phyloP scores from a whole-genome alignment of 768 basidiomycete species.

The Rhodocollybia butyracea region DNA sequence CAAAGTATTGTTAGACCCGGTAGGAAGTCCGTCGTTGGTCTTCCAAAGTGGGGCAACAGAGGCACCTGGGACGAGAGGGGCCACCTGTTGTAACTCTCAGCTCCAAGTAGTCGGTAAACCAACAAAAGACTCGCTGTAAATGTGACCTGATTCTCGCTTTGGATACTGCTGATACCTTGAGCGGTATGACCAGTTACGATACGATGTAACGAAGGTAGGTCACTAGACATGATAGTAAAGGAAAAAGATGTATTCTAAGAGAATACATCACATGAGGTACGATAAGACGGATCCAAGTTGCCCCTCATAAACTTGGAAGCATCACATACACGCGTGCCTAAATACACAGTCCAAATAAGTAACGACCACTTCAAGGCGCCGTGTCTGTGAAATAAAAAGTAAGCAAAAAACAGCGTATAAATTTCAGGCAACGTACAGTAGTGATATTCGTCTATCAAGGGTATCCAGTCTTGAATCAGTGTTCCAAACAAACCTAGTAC shows the following conservation, averaged over 20 bases:
- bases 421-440: constrained; percentile 62
- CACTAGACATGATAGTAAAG: constrained; percentile 19
- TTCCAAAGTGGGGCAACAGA: constrained; percentile 43
- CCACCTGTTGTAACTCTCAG: not conserved
- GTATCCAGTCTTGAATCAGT: constrained; percentile 82
- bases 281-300: too few relatives aligned
- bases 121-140: constrained; percentile 17
- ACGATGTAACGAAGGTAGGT: constrained; percentile 40
- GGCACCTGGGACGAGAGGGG: constrained; percentile 26
- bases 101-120: too few relatives aligned
- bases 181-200: constrained; percentile 49
- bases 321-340: not conserved
- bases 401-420: not conserved
- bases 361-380: constrained; percentile 34
- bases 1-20: constrained; percentile 51
- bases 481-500: constrained; percentile 67
- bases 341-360: not conserved
- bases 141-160: constrained; percentile 28
- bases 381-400: constrained; percentile 22
- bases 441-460: constrained; percentile 85
- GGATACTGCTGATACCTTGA: constrained; percentile 37
- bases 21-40: constrained; percentile 45
- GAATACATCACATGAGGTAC: too few relatives aligned
- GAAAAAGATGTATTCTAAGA: not conserved
- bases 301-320: too few relatives aligned